These are phyloP conservation scores for Boletus vermiculosoides DNA, from an alignment of 768 basidiomycete genomes.

Conservation along the genomic window DNA sequence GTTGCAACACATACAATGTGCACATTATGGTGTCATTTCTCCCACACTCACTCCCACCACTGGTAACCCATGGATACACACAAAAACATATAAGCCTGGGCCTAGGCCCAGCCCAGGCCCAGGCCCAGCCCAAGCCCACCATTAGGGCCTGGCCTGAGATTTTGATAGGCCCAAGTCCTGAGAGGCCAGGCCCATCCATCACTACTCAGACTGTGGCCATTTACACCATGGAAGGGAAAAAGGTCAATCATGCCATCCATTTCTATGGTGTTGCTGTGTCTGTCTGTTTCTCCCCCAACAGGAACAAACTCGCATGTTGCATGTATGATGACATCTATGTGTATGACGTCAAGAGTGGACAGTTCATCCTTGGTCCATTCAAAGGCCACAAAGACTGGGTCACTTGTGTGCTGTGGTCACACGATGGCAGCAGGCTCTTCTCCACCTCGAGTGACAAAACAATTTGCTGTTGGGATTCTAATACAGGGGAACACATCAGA, in stretches of 20 bases:
- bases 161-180: no score
- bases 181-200: fast-evolving
- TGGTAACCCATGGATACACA: no score
- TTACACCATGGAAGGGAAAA: not conserved
- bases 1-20: no score
- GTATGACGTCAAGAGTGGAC: not conserved
- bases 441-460: not conserved
- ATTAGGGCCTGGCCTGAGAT: no score
- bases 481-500: conserved; percentile 2
- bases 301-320: conserved; percentile 2
- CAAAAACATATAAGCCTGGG: no score
- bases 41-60: no score
- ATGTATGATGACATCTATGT: not conserved
- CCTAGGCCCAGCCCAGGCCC: no score
- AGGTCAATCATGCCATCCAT: no score
- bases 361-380: not conserved
- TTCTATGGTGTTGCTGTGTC: no score
- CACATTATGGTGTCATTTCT: no score
- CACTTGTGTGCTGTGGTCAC: conserved; percentile 8
- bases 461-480: conserved; percentile 8
- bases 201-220: not conserved
- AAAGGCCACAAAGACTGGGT: not conserved
- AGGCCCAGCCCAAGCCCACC: no score
- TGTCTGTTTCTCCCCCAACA: conserved; percentile 1
- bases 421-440: conserved; percentile 10